Percentiles rank a stretch among this genome's conserved stretches.
phyloP scores from a whole-genome alignment of 2,329 filamentous ascomycete genomes.

The Gaeumannomyces tritici region DNA sequence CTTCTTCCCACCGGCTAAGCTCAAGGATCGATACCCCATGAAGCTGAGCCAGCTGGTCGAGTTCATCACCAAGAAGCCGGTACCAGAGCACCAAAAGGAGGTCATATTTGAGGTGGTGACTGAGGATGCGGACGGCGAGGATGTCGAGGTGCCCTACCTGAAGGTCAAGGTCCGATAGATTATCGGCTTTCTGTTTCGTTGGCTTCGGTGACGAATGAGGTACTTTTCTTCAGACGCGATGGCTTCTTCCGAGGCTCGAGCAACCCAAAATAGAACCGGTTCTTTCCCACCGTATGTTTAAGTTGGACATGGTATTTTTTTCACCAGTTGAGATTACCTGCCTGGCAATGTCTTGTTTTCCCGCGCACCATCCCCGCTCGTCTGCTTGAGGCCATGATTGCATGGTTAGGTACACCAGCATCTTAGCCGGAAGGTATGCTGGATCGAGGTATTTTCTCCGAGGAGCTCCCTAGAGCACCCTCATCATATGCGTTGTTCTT shows the following conservation, averaged over 20 bases:
- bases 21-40: slow-evolving; percentile 72
- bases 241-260: background rate
- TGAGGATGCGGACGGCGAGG: slow-evolving; percentile 80
- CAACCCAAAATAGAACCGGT: background rate
- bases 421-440: no score
- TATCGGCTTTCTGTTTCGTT: background rate
- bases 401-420: background rate
- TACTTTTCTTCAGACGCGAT: background rate
- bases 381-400: no score
- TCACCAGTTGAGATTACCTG: background rate
- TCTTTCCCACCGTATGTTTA: background rate
- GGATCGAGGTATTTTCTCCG: no score
- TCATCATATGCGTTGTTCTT: no score
- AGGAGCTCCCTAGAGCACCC: no score
- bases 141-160: slow-evolving; percentile 95
- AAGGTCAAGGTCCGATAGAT: slow-evolving; percentile 60
- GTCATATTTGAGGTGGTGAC: slow-evolving; percentile 94
- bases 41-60: slow-evolving; percentile 86
- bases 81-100: slow-evolving; percentile 87
- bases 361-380: no score
- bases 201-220: background rate
- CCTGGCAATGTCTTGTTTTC: background rate
- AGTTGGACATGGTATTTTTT: background rate
- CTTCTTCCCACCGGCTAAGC: slow-evolving; percentile 73
- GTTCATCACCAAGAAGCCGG: slow-evolving; percentile 81